phyloP scores from a whole-genome alignment of 2,329 filamentous ascomycete species.

The Scedosporium aurantiacum region DNA sequence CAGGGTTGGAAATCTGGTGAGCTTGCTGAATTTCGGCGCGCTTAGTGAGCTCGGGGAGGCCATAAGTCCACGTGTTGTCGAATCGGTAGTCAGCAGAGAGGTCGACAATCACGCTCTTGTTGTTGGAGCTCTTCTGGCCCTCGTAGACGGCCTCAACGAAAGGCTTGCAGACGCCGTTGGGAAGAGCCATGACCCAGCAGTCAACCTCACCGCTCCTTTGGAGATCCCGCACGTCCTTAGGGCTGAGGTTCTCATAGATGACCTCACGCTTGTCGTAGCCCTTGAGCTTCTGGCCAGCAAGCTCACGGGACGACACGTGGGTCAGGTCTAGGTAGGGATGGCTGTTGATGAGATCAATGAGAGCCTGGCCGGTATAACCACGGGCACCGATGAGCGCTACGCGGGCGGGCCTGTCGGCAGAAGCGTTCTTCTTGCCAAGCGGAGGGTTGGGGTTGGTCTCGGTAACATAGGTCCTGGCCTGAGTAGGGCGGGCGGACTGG shows the following conservation, averaged over 20 bases:
- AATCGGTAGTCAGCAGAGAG: slow-evolving; percentile 96
- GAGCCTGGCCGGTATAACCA: slow-evolving; percentile 85
- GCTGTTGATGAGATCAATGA: slow-evolving; percentile 75
- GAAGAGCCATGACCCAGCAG: slow-evolving; percentile 95
- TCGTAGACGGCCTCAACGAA: slow-evolving; percentile 82
- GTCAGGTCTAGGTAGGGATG: slow-evolving; percentile 85
- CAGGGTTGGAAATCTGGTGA: slow-evolving; percentile 80
- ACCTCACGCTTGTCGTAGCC: slow-evolving; percentile 88
- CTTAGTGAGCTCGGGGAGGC: slow-evolving; percentile 74
- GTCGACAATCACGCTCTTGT: slow-evolving; percentile 73
- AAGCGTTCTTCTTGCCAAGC: slow-evolving; percentile 76
- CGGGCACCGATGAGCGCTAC: slow-evolving; percentile 84
- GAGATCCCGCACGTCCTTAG: slow-evolving; percentile 79
- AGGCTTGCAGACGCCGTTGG: slow-evolving; percentile 88
- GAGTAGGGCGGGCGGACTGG: neutral
- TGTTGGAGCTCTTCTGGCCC: slow-evolving; percentile 32
- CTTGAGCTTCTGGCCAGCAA: slow-evolving; percentile 74
- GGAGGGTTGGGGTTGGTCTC: slow-evolving; percentile 83
- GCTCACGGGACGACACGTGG: slow-evolving; percentile 87
- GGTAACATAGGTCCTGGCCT: slow-evolving; percentile 26
- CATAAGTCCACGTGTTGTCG: slow-evolving; percentile 76
- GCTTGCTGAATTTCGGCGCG: slow-evolving; percentile 67
- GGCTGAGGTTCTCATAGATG: slow-evolving; percentile 78
- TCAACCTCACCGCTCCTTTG: slow-evolving; percentile 77
- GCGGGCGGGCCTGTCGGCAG: slow-evolving; percentile 66